Percentiles rank a stretch among this genome's conserved stretches.
Conservation (phyloP, 2,329 filamentous ascomycete species). For the Peltaster fructicola region DNA sequence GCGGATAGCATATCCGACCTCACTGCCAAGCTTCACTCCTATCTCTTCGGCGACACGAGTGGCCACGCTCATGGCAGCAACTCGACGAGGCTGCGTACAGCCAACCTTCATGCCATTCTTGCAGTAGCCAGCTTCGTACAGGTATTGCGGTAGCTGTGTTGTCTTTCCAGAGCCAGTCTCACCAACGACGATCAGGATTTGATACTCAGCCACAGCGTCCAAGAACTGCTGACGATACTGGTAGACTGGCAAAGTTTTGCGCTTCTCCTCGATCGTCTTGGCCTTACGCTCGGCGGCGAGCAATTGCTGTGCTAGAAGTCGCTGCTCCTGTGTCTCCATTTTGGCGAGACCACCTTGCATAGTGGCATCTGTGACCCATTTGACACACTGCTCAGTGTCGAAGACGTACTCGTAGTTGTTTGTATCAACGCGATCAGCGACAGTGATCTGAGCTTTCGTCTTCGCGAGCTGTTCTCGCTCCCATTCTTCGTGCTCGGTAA, state of each 20-base stretch:
- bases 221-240: constrained; percentile 72
- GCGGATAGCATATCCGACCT: constrained; percentile 87
- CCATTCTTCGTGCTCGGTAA: constrained; percentile 94
- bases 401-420: constrained; percentile 86
- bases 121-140: constrained; percentile 80
- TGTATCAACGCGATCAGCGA: constrained; percentile 56
- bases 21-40: constrained; percentile 72
- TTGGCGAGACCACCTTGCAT: constrained; percentile 54
- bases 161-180: constrained; percentile 94
- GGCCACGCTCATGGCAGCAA: constrained; percentile 96
- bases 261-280: constrained; percentile 73
- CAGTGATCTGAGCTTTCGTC: constrained; percentile 69
- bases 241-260: constrained; percentile 82
- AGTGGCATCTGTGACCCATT: constrained; percentile 61
- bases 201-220: constrained; percentile 67
- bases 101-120: constrained; percentile 71
- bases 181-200: constrained; percentile 80
- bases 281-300: constrained; percentile 80
- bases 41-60: constrained; percentile 89
- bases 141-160: constrained; percentile 84
- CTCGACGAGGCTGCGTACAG: constrained; percentile 85
- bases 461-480: constrained; percentile 77
- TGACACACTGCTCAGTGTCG: constrained; percentile 74
- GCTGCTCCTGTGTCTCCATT: constrained; percentile 56
- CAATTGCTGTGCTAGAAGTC: constrained; percentile 60